A percentile compares a stretch with the other conserved stretches of the same genome.
Evolutionary conservation across 2,329 filamentous ascomycete genomes (phyloP).

Genomic region (Colletotrichum horii): DNA sequence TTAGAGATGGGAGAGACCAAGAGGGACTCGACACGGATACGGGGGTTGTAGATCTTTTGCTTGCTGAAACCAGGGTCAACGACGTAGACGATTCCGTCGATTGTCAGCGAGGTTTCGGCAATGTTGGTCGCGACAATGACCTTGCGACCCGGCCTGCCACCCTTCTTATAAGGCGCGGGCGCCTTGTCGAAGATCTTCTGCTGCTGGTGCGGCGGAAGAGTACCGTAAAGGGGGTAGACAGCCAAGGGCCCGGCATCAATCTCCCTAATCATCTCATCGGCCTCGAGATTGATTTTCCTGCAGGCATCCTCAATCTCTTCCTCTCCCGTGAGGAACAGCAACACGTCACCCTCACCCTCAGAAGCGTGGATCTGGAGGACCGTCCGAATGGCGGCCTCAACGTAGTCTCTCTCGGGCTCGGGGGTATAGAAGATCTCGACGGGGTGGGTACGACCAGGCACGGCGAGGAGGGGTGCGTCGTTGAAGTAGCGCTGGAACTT

Average conservation of each 20-base stretch:
- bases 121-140: conserved; percentile 97
- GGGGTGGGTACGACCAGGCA: conserved; percentile 92
- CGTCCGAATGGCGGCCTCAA: conserved; percentile 92
- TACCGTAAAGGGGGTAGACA: conserved; percentile 94
- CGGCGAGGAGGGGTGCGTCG: conserved; percentile 88
- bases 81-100: conserved; percentile 98
- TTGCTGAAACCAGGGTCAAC: conserved; percentile 99
- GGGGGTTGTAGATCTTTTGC: conserved; percentile 98
- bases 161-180: conserved; percentile 72
- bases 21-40: conserved; percentile 93
- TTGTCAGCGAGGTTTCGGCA: conserved; percentile 95
- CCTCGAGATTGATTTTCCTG: conserved; percentile 88
- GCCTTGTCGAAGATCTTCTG: conserved; percentile 94
- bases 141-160: conserved; percentile 89
- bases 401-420: conserved; percentile 94
- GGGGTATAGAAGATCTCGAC: conserved; percentile 99
- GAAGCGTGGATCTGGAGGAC: conserved; percentile 96
- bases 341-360: conserved; percentile 89
- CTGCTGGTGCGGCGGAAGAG: conserved; percentile 89
- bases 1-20: conserved; percentile 98
- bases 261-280: conserved; percentile 89
- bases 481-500: conserved; percentile 99
- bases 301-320: conserved; percentile 98
- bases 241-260: conserved; percentile 88
- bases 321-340: conserved; percentile 95